Evolutionary conservation across 345 rosid species (phyloP), one percentile per base, ranked within the genome.

Genomic region (Bruguiera sexangula): DNA sequence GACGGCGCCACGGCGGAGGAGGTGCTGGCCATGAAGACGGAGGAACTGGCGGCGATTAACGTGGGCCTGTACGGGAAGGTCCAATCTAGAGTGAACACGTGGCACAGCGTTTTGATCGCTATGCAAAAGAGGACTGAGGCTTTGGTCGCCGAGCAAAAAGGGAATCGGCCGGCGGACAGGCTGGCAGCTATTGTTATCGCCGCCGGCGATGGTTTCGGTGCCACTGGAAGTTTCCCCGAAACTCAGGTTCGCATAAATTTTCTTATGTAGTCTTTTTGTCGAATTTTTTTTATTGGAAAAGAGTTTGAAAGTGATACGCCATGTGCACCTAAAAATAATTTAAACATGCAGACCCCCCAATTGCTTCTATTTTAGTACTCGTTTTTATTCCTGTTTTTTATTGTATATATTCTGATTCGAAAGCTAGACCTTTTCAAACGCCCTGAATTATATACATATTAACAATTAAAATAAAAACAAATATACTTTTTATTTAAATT

Each of bases 1-100:
- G 94, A 93, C 71, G 97, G 92, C 8, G 88, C 90, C n/a, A 80
- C 72, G 75, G 70, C 87, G 65, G 96, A 88, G 76, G 96, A 56
- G 60, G 60, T 56, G 26, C 4, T 56, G 60, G 30, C 60, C 29
- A 15, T 24, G 18, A 10, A 10, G 60, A 27, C 7, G 60, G 60
- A 56, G 60, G 60, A 93, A 21, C 74, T 89, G 79, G 73, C 79
- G 72, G 91, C 78, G 69, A 73, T 93, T 87, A 93, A 93, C 71
- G 88, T 93, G 3, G 98, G 98, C 0, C 58, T 83, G 51, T 76
- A 83, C 69, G 55, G 53, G 8, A 39, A 18, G 68, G 29, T 18
- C 19, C 32, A 16, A 6, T 56, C 60, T 8, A 56, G 60, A 56
- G 60, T 56, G 27, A 62, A 87, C 82, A 85, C 98, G 63, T 93